These are phyloP conservation scores for Fraxinus americana DNA, from an alignment of 257 asterid genomes.

Conservation along the genomic window DNA sequence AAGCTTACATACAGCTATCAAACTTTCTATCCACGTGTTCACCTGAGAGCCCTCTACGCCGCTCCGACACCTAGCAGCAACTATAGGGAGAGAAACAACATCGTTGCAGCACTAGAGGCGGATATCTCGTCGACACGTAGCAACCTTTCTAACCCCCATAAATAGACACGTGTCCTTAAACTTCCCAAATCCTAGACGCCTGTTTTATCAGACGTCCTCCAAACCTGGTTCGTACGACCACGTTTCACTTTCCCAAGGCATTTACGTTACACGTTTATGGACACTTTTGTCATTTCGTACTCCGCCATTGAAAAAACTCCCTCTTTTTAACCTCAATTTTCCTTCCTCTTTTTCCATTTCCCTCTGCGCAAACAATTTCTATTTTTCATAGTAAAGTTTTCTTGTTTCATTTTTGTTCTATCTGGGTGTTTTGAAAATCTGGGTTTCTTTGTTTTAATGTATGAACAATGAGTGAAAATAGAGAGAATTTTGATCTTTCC, in stretches of 20 bases:
- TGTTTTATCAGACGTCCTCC: conserved; percentile 30
- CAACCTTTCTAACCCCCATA: background rate
- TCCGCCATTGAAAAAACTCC: background rate
- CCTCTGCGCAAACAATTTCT: conserved; percentile 23
- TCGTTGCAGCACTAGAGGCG: background rate
- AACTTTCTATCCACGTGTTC: background rate
- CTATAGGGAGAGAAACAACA: background rate
- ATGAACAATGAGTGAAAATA: conserved; percentile 35
- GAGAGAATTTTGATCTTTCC: conserved; percentile 17
- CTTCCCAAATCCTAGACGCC: conserved; percentile 17
- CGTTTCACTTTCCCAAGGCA: background rate
- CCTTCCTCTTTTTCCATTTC: background rate
- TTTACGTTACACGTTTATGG: conserved; percentile 36
- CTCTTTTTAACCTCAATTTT: background rate
- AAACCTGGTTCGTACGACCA: conserved; percentile 39
- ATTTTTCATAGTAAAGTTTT: background rate
- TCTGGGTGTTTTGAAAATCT: background rate
- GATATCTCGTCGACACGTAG: background rate
- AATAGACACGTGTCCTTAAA: conserved; percentile 22
- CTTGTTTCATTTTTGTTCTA: background rate
- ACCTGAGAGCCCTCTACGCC: background rate
- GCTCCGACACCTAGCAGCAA: background rate
- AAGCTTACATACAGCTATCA: background rate
- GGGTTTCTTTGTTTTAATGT: background rate
- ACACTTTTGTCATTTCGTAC: conserved; percentile 42